phyloP scores from a whole-genome alignment of 352 stramenopile species.

The Pythium myriotylum region DNA sequence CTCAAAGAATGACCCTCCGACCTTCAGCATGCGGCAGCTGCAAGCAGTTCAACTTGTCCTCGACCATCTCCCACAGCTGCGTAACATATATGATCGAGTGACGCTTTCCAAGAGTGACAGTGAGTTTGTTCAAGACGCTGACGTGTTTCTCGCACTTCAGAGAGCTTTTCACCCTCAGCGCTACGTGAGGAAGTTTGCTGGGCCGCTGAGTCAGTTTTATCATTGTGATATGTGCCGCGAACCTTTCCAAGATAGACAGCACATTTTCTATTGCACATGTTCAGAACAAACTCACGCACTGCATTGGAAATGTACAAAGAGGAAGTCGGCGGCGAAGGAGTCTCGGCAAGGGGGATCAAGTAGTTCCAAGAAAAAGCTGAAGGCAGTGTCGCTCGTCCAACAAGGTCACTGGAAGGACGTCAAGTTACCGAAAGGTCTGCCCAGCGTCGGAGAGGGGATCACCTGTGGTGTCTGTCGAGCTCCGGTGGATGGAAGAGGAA shows the following conservation, averaged over 20 bases:
- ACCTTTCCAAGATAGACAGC: conserved; percentile 74
- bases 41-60: conserved; percentile 75
- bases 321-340: conserved; percentile 34
- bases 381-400: conserved; percentile 50
- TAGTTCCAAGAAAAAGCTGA: conserved; percentile 61
- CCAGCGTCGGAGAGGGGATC: conserved; percentile 50
- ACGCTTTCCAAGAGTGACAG: conserved; percentile 23
- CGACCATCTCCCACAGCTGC: conserved; percentile 63
- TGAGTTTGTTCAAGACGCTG: conserved; percentile 47
- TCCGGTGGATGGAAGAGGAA: conserved; percentile 49
- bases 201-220: conserved; percentile 57
- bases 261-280: conserved; percentile 74
- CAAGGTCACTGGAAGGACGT: conserved; percentile 63
- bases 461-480: conserved; percentile 61
- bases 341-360: conserved; percentile 13
- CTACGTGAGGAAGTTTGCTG: conserved; percentile 58
- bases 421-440: conserved; percentile 52
- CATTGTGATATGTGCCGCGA: conserved; percentile 68
- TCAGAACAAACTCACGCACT: conserved; percentile 48
- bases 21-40: conserved; percentile 60
- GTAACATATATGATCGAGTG: conserved; percentile 47
- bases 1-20: conserved; percentile 54
- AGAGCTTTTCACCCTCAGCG: conserved; percentile 54
- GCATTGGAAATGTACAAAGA: conserved; percentile 83
- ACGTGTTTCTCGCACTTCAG: conserved; percentile 54